These are phyloP conservation scores for Claviceps capensis DNA, from an alignment of 2,329 filamentous ascomycete species.

Conservation along the genomic window DNA sequence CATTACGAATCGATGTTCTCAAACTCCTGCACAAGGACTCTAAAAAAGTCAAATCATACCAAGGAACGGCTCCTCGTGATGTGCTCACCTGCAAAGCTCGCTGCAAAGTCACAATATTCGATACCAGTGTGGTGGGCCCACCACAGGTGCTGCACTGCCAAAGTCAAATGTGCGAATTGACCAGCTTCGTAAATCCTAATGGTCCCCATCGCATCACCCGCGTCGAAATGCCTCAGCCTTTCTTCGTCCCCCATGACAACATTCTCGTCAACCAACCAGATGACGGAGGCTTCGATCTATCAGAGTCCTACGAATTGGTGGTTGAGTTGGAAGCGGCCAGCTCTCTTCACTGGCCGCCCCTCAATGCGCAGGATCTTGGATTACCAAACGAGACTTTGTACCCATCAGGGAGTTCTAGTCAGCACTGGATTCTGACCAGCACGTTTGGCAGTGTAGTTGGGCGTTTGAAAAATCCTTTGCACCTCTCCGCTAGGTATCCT, in stretches of 20 bases:
- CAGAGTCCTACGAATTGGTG: constrained; percentile 34
- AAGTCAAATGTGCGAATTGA: constrained; percentile 39
- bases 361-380: constrained; percentile 23
- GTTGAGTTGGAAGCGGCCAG: constrained; percentile 39
- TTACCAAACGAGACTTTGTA: constrained; percentile 10
- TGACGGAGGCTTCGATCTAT: constrained; percentile 32
- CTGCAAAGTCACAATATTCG: constrained; percentile 25
- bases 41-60: constrained; percentile 20
- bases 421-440: constrained; percentile 27
- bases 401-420: constrained; percentile 10
- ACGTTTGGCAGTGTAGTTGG: constrained; percentile 28
- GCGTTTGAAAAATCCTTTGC: constrained; percentile 23
- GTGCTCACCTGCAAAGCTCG: constrained; percentile 20
- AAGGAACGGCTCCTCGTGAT: constrained; percentile 16
- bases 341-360: constrained; percentile 38
- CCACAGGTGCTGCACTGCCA: constrained; percentile 36
- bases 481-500: constrained; percentile 14
- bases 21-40: constrained; percentile 37
- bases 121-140: constrained; percentile 18
- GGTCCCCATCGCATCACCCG: constrained; percentile 32
- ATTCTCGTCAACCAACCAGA: constrained; percentile 35
- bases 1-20: constrained; percentile 38
- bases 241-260: constrained; percentile 37
- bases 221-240: constrained; percentile 34
- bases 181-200: constrained; percentile 33